Conservation (phyloP, 1,284 basidiomycete species). For the Rhizoctonia solani region DNA sequence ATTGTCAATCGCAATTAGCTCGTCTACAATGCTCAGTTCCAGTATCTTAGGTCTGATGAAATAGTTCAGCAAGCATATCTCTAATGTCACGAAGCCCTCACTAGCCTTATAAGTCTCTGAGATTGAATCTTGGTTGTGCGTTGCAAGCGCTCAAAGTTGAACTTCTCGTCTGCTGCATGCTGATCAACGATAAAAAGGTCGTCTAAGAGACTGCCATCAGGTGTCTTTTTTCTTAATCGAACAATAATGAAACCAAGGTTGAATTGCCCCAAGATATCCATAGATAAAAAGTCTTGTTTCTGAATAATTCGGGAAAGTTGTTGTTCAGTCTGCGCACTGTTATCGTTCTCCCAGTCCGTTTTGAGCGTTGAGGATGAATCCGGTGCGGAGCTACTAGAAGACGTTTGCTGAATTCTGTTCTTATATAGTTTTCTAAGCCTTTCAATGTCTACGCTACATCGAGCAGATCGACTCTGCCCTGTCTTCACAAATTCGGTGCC, state of each 20-base stretch:
- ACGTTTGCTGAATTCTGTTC: background rate
- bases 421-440: slow-evolving; percentile 2
- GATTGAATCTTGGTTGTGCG: slow-evolving; percentile 84
- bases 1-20: slow-evolving; percentile 87
- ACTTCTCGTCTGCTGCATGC: slow-evolving; percentile 94
- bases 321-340: slow-evolving; percentile 58
- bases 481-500: slow-evolving; percentile 18
- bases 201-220: too few relatives aligned
- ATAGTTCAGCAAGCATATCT: background rate
- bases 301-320: slow-evolving; percentile 84
- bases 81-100: slow-evolving; percentile 30
- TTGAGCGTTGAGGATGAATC: slow-evolving; percentile 54
- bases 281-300: slow-evolving; percentile 82
- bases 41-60: slow-evolving; percentile 68
- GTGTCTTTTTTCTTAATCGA: slow-evolving; percentile 54
- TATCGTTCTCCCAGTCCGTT: slow-evolving; percentile 58
- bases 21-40: slow-evolving; percentile 88
- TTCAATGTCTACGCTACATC: slow-evolving; percentile 9
- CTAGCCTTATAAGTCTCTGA: slow-evolving; percentile 80
- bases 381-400: slow-evolving; percentile 30
- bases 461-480: background rate
- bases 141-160: slow-evolving; percentile 95
- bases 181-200: slow-evolving; percentile 95
- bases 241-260: slow-evolving; percentile 95
- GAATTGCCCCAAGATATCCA: slow-evolving; percentile 93